Percentiles rank a stretch among this genome's conserved stretches.
Evolutionary conservation across 305 asterid species (phyloP).

Genomic region (Ajuga reptans): DNA sequence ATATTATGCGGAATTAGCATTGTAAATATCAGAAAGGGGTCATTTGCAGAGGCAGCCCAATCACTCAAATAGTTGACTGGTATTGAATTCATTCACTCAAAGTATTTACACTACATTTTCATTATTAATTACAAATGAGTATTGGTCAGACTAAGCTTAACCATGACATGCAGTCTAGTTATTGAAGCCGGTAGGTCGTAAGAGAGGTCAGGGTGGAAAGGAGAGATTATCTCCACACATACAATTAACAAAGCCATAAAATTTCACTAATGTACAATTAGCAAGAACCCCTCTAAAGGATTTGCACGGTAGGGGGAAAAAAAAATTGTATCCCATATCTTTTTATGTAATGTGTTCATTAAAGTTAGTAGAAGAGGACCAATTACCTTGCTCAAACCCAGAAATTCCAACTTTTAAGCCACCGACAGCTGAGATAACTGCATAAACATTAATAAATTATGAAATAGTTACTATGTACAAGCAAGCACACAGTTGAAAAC

Average conservation of each 20-base stretch:
- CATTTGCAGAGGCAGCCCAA: conserved; percentile 6
- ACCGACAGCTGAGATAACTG: conserved; percentile 95
- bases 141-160: not conserved
- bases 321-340: not conserved
- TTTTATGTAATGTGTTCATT: not conserved
- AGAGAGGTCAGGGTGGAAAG: not conserved
- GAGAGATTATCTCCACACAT: conserved; percentile 15
- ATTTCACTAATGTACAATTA: conserved; percentile 3
- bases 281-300: not conserved
- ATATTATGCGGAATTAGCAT: not conserved
- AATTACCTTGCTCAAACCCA: conserved; percentile 66
- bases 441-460: conserved; percentile 26
- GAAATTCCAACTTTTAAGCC: conserved; percentile 91
- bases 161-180: not conserved
- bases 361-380: conserved; percentile 24
- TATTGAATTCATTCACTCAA: not conserved
- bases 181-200: not conserved
- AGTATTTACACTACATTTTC: not conserved
- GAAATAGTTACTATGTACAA: conserved; percentile 21
- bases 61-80: conserved; percentile 1
- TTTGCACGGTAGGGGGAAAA: conserved; percentile 19
- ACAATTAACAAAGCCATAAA: not conserved
- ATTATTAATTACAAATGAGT: conserved; percentile 8
- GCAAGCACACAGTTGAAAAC: conserved; percentile 6
- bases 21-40: not conserved